Evolutionary conservation across 257 asterid genomes (phyloP).

Genomic region (Verbena officinalis): DNA sequence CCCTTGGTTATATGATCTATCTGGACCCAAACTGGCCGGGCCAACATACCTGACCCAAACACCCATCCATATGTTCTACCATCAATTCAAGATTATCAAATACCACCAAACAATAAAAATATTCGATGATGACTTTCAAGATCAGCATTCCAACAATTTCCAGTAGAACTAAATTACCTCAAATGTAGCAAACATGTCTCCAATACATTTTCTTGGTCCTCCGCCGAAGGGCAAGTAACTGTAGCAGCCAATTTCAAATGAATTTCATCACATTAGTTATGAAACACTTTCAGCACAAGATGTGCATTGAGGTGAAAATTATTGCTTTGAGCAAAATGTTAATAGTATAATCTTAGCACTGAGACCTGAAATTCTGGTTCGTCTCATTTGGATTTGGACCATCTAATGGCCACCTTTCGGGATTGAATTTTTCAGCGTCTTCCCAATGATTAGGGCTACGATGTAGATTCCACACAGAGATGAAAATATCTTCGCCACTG

Average conservation of each 20-base stretch:
- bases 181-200: constrained; percentile 94
- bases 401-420: constrained; percentile 97
- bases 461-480: constrained; percentile 96
- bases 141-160: not conserved
- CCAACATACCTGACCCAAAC: too few species aligned
- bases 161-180: constrained; percentile 60
- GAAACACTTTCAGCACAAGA: not conserved
- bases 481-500: constrained; percentile 93
- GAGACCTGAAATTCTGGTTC: constrained; percentile 91
- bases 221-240: constrained; percentile 99
- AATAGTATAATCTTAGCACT: constrained; percentile 14
- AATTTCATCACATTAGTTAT: constrained; percentile 21
- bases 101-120: constrained; percentile 14
- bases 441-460: constrained; percentile 84
- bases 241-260: constrained; percentile 33
- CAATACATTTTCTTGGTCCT: constrained; percentile 97
- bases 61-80: not conserved
- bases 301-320: constrained; percentile 1
- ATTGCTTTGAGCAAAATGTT: not conserved
- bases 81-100: constrained; percentile 1
- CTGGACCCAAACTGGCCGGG: too few species aligned
- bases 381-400: constrained; percentile 98
- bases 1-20: too few species aligned
- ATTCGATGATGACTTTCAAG: constrained; percentile 13
- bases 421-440: constrained; percentile 83